Conservation (phyloP, 352 stramenopile genomes). For the Pythium dissimile region DNA sequence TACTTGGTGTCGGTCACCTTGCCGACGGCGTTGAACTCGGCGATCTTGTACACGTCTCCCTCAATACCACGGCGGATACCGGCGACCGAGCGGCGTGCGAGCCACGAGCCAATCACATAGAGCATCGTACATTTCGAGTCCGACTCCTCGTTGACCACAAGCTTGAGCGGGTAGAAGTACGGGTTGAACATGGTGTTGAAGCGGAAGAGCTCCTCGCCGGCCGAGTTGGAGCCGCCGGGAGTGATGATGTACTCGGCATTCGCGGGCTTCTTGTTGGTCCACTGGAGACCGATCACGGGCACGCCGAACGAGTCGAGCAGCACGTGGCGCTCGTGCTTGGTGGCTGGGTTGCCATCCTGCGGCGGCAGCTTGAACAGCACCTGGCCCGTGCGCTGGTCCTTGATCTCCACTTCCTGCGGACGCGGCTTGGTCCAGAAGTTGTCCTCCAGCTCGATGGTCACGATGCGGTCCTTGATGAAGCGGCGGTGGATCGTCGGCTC, state of each 20-base stretch:
- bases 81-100: constrained; percentile 1
- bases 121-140: neutral
- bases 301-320: constrained; percentile 13
- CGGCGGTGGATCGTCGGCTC: constrained; percentile 12
- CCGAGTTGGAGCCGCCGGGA: constrained; percentile 2
- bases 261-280: neutral
- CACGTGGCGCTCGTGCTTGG: constrained; percentile 6
- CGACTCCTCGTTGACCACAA: neutral
- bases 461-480: constrained; percentile 8
- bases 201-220: neutral
- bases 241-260: constrained; percentile 1
- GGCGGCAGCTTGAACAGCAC: constrained; percentile 12
- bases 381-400: constrained; percentile 4
- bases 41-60: constrained; percentile 6
- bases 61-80: constrained; percentile 6
- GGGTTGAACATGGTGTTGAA: constrained; percentile 11
- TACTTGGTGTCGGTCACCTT: constrained; percentile 1
- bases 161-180: constrained; percentile 9
- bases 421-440: constrained; percentile 11
- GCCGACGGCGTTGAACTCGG: constrained; percentile 1
- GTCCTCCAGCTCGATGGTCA: constrained; percentile 9
- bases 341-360: neutral
- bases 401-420: neutral
- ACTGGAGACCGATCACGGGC: constrained; percentile 4
- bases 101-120: constrained; percentile 10